Conservation (phyloP, 2,329 filamentous ascomycete species). For the Claviceps cyperi region DNA sequence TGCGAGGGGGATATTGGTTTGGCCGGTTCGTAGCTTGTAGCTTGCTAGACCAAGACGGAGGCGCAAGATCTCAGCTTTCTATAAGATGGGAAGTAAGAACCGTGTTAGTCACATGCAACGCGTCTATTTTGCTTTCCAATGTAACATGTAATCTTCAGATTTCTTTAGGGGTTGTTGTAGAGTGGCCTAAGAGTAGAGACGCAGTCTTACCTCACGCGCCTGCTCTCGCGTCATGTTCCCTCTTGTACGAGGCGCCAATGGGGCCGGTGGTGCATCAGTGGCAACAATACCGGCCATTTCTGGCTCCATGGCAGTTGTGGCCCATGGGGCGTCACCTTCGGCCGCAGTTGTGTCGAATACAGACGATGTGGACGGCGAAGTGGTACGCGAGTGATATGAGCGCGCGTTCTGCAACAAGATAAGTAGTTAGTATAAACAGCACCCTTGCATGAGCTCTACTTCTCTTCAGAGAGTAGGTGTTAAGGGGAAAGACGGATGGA, state of each 20-base stretch:
- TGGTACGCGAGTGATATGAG: constrained; percentile 13
- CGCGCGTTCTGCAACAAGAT: constrained; percentile 1
- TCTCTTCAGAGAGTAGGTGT: background rate
- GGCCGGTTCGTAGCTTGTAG: constrained; percentile 64
- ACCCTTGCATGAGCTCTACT: background rate
- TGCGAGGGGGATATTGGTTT: constrained; percentile 50
- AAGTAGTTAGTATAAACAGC: constrained; percentile 4
- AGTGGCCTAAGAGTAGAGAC: background rate
- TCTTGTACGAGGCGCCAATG: constrained; percentile 2
- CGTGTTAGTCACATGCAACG: constrained; percentile 5
- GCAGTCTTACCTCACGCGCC: constrained; percentile 30
- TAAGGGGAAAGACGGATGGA: background rate
- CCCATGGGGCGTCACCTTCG: constrained; percentile 34
- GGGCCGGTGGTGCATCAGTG: constrained; percentile 3
- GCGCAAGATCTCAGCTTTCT: constrained; percentile 52
- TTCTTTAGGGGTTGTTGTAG: background rate
- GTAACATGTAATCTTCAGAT: background rate
- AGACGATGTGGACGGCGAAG: constrained; percentile 30
- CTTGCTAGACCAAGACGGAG: constrained; percentile 56
- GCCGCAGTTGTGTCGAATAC: constrained; percentile 34
- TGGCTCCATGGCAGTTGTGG: constrained; percentile 35
- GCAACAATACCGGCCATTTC: constrained; percentile 15
- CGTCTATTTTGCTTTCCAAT: background rate
- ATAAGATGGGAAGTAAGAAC: background rate
- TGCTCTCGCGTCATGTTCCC: constrained; percentile 34